These are phyloP conservation scores for Saccharum hybrid DNA, from an alignment of 202 grass and related monocot species.

Conservation along the genomic window DNA sequence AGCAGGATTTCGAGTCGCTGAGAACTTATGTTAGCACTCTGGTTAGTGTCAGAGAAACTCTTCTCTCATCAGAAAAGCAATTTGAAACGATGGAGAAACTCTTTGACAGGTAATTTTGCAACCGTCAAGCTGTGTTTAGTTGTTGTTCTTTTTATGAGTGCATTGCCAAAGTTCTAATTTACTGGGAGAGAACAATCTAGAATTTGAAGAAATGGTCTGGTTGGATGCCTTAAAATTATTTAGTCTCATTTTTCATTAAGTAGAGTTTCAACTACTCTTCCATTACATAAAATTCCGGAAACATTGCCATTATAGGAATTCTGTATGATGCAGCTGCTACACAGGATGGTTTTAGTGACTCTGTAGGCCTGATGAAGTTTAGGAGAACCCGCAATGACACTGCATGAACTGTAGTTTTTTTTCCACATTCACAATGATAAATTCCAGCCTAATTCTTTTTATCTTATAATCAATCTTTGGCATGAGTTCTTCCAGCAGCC, in stretches of 20 bases:
- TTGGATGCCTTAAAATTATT: background rate
- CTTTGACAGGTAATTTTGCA: slow-evolving; percentile 73
- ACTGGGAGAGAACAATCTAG: background rate
- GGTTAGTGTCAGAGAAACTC: slow-evolving; percentile 79
- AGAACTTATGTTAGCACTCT: slow-evolving; percentile 73
- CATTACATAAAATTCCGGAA: background rate
- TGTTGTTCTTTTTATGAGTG: background rate
- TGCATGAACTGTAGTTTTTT: background rate
- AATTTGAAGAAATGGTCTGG: background rate
- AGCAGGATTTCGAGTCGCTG: slow-evolving; percentile 78
- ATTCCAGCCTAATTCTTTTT: background rate
- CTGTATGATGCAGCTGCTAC: background rate
- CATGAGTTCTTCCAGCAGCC: background rate
- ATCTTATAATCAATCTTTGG: slow-evolving; percentile 7
- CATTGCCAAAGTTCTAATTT: background rate
- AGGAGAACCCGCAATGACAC: slow-evolving; percentile 3
- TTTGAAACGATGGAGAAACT: slow-evolving; percentile 84
- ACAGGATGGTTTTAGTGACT: background rate
- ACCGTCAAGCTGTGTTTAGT: background rate
- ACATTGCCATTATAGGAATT: background rate
- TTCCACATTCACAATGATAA: slow-evolving; percentile 5
- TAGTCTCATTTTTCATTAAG: background rate
- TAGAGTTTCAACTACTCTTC: background rate
- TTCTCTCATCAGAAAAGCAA: slow-evolving; percentile 84
- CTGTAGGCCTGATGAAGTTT: background rate